A percentile compares a stretch with the other conserved stretches of the same genome.
Conservation (phyloP, 73 alveolate species). For the Durusdinium trenchii region DNA sequence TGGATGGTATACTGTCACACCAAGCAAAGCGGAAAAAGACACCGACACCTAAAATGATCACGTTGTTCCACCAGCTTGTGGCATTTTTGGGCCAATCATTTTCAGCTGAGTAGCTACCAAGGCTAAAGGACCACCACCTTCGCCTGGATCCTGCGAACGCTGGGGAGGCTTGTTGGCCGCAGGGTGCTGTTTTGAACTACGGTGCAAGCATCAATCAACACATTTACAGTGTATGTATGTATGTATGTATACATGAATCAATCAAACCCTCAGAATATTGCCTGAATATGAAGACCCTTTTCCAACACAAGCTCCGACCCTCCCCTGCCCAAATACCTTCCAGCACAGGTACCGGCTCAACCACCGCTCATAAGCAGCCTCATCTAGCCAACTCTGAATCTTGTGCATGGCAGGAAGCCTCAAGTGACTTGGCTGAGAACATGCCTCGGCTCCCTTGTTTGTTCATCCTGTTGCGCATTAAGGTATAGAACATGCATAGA, state of each 20-base stretch:
- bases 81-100: background rate
- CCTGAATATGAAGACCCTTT: background rate
- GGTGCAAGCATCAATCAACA: too few species aligned
- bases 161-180: too few species aligned
- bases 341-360: too few species aligned
- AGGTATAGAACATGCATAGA: too few species aligned
- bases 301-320: background rate
- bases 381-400: slow-evolving; percentile 71
- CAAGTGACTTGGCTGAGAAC: background rate
- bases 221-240: too few species aligned
- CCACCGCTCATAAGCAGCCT: background rate
- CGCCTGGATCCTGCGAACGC: background rate
- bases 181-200: background rate
- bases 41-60: too few species aligned
- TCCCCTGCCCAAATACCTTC: background rate
- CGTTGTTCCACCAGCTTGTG: too few species aligned
- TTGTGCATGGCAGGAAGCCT: slow-evolving; percentile 89
- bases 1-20: too few species aligned
- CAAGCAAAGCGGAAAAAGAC: too few species aligned
- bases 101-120: background rate
- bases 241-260: background rate
- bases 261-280: background rate
- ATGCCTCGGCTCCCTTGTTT: background rate
- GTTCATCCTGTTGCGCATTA: too few species aligned
- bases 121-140: background rate